phyloP scores from a whole-genome alignment of 192 early-diverging fungal genomes.

The Coemansia aciculifera region DNA sequence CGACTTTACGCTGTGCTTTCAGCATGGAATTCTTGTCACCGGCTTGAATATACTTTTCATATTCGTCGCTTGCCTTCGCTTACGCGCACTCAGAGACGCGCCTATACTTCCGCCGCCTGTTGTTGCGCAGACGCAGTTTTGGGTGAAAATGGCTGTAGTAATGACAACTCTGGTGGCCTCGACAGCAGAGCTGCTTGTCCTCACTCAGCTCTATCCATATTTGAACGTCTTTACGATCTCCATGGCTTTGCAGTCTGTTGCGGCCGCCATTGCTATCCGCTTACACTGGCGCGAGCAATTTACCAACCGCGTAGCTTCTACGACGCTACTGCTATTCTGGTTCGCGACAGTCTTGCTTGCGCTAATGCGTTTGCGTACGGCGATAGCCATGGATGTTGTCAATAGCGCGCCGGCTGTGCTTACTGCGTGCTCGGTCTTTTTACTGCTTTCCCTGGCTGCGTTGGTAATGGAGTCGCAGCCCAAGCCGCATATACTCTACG shows the following conservation, averaged over 20 bases:
- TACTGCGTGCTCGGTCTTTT: slow-evolving; percentile 18
- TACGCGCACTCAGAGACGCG: slow-evolving; percentile 7
- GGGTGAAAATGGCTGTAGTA: slow-evolving; percentile 29
- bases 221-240: slow-evolving; percentile 22
- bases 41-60: slow-evolving; percentile 33
- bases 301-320: slow-evolving; percentile 34
- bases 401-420: slow-evolving; percentile 9
- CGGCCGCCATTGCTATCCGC: slow-evolving; percentile 26
- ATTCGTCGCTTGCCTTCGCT: slow-evolving; percentile 14
- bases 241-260: slow-evolving; percentile 35
- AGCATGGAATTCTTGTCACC: slow-evolving; percentile 33
- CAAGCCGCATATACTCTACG: slow-evolving; percentile 33
- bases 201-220: not conserved
- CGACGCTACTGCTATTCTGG: slow-evolving; percentile 51
- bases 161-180: slow-evolving; percentile 28
- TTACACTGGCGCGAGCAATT: slow-evolving; percentile 46
- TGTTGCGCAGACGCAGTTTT: slow-evolving; percentile 26
- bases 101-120: slow-evolving; percentile 10
- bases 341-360: slow-evolving; percentile 29
- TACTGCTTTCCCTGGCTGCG: slow-evolving; percentile 33
- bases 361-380: slow-evolving; percentile 44
- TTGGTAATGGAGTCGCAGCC: slow-evolving; percentile 40
- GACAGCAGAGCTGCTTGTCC: slow-evolving; percentile 20
- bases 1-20: slow-evolving; percentile 50
- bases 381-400: slow-evolving; percentile 17